These are phyloP conservation scores for Albizia julibrissin DNA, from an alignment of 306 rosid genomes.

Conservation along the genomic window DNA sequence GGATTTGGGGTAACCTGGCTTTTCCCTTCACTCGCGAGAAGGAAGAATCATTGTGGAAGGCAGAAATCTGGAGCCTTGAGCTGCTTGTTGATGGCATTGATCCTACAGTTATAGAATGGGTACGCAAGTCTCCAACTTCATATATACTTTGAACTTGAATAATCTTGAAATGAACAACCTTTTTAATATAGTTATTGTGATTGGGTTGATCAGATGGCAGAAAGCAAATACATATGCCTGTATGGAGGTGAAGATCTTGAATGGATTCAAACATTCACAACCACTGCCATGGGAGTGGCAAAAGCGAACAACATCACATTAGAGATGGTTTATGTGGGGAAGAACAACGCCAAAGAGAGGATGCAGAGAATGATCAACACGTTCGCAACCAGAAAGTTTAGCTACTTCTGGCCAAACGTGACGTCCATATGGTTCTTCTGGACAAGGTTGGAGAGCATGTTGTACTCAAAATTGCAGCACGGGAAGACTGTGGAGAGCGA, in stretches of 20 bases:
- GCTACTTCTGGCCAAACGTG: constrained; percentile 20
- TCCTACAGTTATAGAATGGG: constrained; percentile 20
- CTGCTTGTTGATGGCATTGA: constrained; percentile 31
- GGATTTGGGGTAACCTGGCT: constrained; percentile 35
- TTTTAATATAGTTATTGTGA: background rate
- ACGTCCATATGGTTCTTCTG: constrained; percentile 31
- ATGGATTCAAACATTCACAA: constrained; percentile 34
- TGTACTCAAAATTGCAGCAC: constrained; percentile 21
- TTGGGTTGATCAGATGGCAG: constrained; percentile 19
- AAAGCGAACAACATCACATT: background rate
- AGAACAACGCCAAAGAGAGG: constrained; percentile 34
- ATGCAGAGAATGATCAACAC: constrained; percentile 24
- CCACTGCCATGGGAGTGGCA: background rate
- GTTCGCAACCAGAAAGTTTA: background rate
- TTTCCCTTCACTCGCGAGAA: constrained; percentile 25
- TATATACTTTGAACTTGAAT: background rate
- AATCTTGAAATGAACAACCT: background rate
- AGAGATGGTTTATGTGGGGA: constrained; percentile 35
- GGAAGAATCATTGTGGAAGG: constrained; percentile 33
- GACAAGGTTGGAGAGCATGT: constrained; percentile 35
- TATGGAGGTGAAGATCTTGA: constrained; percentile 36
- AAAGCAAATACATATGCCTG: constrained; percentile 22
- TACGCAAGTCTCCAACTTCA: background rate
- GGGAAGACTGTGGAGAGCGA: constrained; percentile 25
- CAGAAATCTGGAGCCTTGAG: constrained; percentile 31